These are phyloP conservation scores for Ballota nigra DNA, from an alignment of 257 asterid species.

Conservation along the genomic window DNA sequence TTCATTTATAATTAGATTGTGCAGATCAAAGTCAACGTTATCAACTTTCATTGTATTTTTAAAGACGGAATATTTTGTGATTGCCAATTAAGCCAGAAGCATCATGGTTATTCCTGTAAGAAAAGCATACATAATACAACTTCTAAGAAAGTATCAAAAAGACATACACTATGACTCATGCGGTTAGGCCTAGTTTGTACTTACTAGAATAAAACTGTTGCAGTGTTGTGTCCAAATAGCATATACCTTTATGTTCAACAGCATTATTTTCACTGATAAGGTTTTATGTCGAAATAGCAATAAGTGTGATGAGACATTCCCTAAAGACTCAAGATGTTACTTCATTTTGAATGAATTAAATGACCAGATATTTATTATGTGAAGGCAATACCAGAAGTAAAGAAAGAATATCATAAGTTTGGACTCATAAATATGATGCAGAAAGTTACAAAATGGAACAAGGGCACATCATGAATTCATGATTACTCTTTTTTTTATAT, in stretches of 20 bases:
- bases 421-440: constrained; percentile 1
- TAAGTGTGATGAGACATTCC: constrained; percentile 1
- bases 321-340: constrained; percentile 15
- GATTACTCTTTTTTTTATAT: background rate
- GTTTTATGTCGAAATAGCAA: constrained; percentile 1
- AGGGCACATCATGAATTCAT: background rate
- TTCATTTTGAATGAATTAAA: constrained; percentile 6
- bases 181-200: constrained; percentile 10
- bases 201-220: background rate
- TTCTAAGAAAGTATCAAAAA: constrained; percentile 12
- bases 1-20: background rate
- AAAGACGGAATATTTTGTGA: constrained; percentile 16
- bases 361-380: constrained; percentile 1
- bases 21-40: constrained; percentile 16
- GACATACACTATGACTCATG: background rate
- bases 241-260: background rate
- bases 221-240: background rate
- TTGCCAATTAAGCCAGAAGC: constrained; percentile 17
- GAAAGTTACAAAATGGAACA: background rate
- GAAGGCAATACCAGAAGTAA: constrained; percentile 7
- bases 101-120: background rate
- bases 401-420: background rate
- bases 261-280: background rate
- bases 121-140: background rate
- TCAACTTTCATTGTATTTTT: constrained; percentile 5